Evolutionary conservation across 2,329 filamentous ascomycete species (phyloP).

Genomic region (Pestalotiopsis fici): DNA sequence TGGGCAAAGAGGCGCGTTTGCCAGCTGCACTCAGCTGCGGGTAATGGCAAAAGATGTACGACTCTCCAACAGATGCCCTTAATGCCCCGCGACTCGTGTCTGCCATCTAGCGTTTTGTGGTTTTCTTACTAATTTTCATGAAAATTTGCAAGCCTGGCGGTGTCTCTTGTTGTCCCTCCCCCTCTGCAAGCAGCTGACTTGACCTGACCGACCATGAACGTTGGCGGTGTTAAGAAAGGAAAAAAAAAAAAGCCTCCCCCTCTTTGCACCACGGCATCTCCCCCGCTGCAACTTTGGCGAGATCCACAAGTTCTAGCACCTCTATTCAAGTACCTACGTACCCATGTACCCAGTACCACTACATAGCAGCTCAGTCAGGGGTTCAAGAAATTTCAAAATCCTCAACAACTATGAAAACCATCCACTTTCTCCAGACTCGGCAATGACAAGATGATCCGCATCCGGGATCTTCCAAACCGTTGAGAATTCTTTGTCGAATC

Average conservation of each 20-base stretch:
- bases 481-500: neutral
- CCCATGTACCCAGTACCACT: neutral
- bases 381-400: neutral
- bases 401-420: slow-evolving; percentile 9
- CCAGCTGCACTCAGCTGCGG: neutral
- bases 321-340: no score
- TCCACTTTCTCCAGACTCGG: slow-evolving; percentile 6
- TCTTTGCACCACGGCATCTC: no score
- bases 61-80: neutral
- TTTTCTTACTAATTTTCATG: neutral
- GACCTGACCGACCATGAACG: no score
- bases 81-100: neutral
- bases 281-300: no score
- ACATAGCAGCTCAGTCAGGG: neutral
- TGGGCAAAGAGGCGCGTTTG: neutral
- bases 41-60: neutral
- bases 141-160: neutral
- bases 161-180: no score
- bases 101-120: neutral
- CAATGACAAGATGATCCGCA: neutral
- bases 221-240: no score
- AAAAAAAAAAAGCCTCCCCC: no score
- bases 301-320: no score
- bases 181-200: no score
- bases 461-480: slow-evolving; percentile 2